These are phyloP conservation scores for Corylus americana DNA, from an alignment of 306 rosid species.

Conservation along the genomic window DNA sequence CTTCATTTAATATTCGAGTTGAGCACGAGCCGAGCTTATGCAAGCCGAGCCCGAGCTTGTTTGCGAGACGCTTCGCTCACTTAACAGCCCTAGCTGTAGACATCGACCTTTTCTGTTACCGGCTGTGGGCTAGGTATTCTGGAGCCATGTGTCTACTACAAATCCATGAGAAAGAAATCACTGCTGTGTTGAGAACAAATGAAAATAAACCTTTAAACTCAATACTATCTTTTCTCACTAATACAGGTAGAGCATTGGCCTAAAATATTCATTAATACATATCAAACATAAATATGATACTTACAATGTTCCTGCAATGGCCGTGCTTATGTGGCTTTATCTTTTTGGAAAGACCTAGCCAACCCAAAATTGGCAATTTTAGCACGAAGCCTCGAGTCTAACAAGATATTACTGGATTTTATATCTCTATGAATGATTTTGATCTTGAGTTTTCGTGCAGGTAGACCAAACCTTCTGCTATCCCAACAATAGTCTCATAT, in stretches of 20 bases:
- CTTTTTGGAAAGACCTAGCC: constrained; percentile 87
- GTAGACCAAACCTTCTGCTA: constrained; percentile 81
- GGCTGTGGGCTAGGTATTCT: constrained; percentile 93
- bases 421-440: constrained; percentile 91
- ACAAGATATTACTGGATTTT: constrained; percentile 83
- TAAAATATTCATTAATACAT: not conserved
- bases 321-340: constrained; percentile 92
- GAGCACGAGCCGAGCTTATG: too few species aligned
- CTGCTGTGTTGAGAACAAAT: not conserved
- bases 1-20: too few species aligned
- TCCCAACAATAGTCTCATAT: constrained; percentile 59
- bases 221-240: not conserved
- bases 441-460: constrained; percentile 69
- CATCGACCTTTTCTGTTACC: constrained; percentile 57
- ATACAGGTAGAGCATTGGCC: not conserved
- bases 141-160: constrained; percentile 96
- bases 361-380: constrained; percentile 97
- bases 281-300: constrained; percentile 6
- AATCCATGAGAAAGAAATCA: constrained; percentile 3
- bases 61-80: too few species aligned
- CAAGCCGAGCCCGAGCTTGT: too few species aligned
- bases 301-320: constrained; percentile 93
- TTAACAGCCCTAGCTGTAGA: constrained; percentile 30
- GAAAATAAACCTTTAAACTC: not conserved
- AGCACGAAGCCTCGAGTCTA: constrained; percentile 73